Evolutionary conservation across 2,329 filamentous ascomycete genomes (phyloP).

Genomic region (Alternaria brassicicola): DNA sequence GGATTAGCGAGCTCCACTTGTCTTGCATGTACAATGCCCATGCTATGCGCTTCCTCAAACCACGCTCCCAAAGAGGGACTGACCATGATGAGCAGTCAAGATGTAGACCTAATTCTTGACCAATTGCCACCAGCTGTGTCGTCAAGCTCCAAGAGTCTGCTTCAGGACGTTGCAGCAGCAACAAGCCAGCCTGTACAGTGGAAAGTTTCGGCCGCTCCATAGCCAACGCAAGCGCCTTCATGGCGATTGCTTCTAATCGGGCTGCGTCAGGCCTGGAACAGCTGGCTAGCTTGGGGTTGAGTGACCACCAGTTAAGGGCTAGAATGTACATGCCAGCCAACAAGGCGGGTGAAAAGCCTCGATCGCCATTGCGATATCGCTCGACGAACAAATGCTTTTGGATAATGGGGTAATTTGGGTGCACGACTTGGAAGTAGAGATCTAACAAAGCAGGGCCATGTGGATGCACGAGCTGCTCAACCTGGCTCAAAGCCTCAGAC

Average conservation of each 20-base stretch:
- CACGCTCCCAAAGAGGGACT: slow-evolving; percentile 86
- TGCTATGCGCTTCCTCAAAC: slow-evolving; percentile 80
- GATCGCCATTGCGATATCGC: slow-evolving; percentile 74
- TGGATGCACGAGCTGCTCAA: slow-evolving; percentile 77
- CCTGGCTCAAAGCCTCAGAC: slow-evolving; percentile 69
- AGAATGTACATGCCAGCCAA: slow-evolving; percentile 83
- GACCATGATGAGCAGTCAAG: slow-evolving; percentile 87
- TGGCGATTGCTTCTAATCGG: slow-evolving; percentile 74
- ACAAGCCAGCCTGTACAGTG: slow-evolving; percentile 76
- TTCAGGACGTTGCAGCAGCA: slow-evolving; percentile 76
- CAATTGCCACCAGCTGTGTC: slow-evolving; percentile 83
- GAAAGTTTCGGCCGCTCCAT: slow-evolving; percentile 83
- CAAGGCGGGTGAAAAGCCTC: slow-evolving; percentile 76
- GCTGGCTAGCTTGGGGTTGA: slow-evolving; percentile 69
- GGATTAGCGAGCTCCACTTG: slow-evolving; percentile 85
- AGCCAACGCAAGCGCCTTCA: slow-evolving; percentile 74
- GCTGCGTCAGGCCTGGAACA: slow-evolving; percentile 73
- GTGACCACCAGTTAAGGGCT: slow-evolving; percentile 86
- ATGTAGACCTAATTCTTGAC: slow-evolving; percentile 86
- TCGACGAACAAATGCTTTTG: slow-evolving; percentile 82
- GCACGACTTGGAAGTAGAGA: slow-evolving; percentile 80
- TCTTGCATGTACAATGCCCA: slow-evolving; percentile 96
- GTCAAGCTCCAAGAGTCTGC: slow-evolving; percentile 84
- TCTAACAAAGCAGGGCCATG: slow-evolving; percentile 79
- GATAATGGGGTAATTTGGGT: slow-evolving; percentile 81